Evolutionary conservation across 2,329 filamentous ascomycete species (phyloP).

Genomic region (Pestalotiopsis sp.): DNA sequence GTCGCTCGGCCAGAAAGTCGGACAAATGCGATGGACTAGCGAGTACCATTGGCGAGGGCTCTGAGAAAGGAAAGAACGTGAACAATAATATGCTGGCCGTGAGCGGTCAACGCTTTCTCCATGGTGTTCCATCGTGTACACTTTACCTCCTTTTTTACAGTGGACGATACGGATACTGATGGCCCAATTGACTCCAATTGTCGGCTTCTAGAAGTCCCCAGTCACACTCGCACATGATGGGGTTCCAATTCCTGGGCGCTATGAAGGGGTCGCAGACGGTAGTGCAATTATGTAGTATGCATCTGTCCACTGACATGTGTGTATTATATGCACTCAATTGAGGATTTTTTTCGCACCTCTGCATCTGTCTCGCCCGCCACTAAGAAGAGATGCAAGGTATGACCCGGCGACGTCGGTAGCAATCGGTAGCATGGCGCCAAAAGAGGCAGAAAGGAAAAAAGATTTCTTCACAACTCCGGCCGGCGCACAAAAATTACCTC

Average conservation of each 20-base stretch:
- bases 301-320: neutral
- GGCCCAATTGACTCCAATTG: neutral
- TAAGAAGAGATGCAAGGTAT: neutral
- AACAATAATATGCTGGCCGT: constrained; percentile 1
- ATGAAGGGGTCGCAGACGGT: neutral
- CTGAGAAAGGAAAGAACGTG: neutral
- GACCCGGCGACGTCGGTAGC: neutral
- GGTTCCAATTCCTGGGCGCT: neutral
- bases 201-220: neutral
- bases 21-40: neutral
- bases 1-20: constrained; percentile 7
- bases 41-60: constrained; percentile 3
- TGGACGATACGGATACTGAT: neutral
- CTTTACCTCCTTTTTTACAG: neutral
- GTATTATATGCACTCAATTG: neutral
- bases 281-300: neutral
- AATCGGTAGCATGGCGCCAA: constrained; percentile 4
- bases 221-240: neutral
- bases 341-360: neutral
- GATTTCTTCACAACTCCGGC: neutral
- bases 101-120: constrained; percentile 7
- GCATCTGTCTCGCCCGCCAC: neutral
- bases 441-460: neutral
- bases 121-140: constrained; percentile 1
- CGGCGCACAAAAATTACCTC: constrained; percentile 5